Conservation (phyloP, 169 alveolate species). For the Eimeria acervulina region DNA sequence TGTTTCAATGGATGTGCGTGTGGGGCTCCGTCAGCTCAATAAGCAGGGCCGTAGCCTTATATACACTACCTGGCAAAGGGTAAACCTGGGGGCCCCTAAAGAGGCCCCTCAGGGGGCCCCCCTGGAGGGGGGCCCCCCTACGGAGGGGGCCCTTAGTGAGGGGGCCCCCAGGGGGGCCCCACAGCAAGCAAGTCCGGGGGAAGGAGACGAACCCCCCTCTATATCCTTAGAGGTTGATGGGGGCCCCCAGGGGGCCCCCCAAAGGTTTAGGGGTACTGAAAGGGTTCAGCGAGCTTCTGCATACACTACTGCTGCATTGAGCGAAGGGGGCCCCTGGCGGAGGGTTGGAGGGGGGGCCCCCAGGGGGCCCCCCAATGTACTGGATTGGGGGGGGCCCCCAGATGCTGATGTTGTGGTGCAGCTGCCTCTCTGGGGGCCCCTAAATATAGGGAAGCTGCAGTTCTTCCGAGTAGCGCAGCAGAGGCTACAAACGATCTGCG, state of each 20-base stretch:
- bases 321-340: background rate
- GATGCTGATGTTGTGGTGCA: background rate
- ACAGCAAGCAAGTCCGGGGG: background rate
- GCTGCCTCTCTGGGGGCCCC: background rate
- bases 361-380: too few species aligned
- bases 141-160: background rate
- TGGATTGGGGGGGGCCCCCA: background rate
- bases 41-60: slow-evolving; percentile 1
- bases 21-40: slow-evolving; percentile 17
- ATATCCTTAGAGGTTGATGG: background rate
- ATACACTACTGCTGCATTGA: too few species aligned
- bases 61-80: slow-evolving; percentile 42
- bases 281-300: too few species aligned
- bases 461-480: background rate
- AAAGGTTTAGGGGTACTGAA: too few species aligned
- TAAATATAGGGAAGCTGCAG: background rate
- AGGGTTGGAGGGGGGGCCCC: too few species aligned
- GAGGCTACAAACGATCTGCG: slow-evolving; percentile 1
- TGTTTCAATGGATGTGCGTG: slow-evolving; percentile 1
- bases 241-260: background rate
- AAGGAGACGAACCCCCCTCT: background rate
- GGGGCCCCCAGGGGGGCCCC: slow-evolving; percentile 5
- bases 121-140: background rate
- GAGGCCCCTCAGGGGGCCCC: background rate
- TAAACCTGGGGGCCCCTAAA: slow-evolving; percentile 14